Evolutionary conservation across 208 protist genomes (phyloP).

Genomic region (Leishmania gerbilli): DNA sequence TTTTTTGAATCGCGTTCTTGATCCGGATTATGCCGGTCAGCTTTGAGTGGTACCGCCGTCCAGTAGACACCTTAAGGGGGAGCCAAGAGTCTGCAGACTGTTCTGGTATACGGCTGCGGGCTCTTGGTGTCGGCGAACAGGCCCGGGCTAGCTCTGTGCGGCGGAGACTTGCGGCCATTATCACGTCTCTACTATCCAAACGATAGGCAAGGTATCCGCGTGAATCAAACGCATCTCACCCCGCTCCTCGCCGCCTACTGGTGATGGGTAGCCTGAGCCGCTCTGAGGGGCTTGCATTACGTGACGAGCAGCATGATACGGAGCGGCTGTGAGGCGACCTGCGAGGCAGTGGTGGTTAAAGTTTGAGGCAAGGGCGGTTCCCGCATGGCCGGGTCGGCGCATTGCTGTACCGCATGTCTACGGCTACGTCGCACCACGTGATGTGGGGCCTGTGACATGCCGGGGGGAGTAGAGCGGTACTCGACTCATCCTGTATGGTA

Average conservation of each 20-base stretch:
- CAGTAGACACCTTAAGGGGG: too few species aligned
- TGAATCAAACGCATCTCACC: neutral
- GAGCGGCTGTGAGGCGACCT: too few species aligned
- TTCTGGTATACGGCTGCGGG: neutral
- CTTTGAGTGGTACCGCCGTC: too few species aligned
- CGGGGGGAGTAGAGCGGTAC: neutral
- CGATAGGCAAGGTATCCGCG: neutral
- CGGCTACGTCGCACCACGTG: neutral
- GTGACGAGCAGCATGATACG: neutral
- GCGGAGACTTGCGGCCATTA: neutral
- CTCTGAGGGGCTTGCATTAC: neutral
- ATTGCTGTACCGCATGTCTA: neutral
- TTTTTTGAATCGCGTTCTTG: neutral
- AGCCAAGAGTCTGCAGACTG: neutral
- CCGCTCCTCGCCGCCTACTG: neutral
- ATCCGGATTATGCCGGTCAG: neutral
- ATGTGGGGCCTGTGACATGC: neutral
- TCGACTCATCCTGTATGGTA: neutral
- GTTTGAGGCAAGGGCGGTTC: neutral
- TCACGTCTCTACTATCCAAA: neutral
- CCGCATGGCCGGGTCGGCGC: neutral
- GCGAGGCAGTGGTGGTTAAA: too few species aligned
- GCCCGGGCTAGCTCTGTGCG: neutral
- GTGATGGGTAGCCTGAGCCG: too few species aligned
- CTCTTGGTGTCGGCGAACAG: neutral